These are phyloP conservation scores for Wallacemonas collosoma DNA, from an alignment of 208 protist species.

Conservation along the genomic window DNA sequence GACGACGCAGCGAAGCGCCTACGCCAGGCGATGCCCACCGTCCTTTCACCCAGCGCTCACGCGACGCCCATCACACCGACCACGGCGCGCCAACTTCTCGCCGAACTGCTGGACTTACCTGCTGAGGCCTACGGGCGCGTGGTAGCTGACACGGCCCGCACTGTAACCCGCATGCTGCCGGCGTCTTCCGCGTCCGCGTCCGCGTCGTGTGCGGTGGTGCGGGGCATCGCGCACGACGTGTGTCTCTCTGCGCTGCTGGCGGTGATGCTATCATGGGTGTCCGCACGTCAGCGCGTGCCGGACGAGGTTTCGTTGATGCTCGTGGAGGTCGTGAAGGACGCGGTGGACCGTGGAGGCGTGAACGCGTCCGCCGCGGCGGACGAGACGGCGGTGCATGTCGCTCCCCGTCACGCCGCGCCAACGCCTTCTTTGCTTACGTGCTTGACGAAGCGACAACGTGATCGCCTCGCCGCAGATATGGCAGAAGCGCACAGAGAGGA, in stretches of 20 bases:
- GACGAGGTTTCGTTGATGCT: slow-evolving; percentile 46
- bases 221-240: background rate
- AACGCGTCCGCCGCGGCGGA: background rate
- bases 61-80: background rate
- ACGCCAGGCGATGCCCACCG: background rate
- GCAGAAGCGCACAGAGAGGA: background rate
- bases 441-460: slow-evolving; percentile 15
- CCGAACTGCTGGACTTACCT: background rate
- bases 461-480: slow-evolving; percentile 12
- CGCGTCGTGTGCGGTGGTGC: too few relatives aligned
- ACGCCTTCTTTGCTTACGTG: background rate
- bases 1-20: background rate
- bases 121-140: background rate
- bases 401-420: background rate
- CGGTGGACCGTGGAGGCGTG: background rate
- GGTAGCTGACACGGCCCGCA: background rate
- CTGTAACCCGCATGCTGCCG: background rate
- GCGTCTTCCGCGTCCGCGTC: background rate
- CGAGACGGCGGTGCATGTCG: background rate
- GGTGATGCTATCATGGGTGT: slow-evolving; percentile 20
- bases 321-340: slow-evolving; percentile 51
- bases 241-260: slow-evolving; percentile 5
- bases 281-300: slow-evolving; percentile 29
- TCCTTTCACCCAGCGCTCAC: background rate
- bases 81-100: background rate